Base-by-base conservation (phyloP, 208 protist genomes). In the Trypanosoma mega region DNA sequence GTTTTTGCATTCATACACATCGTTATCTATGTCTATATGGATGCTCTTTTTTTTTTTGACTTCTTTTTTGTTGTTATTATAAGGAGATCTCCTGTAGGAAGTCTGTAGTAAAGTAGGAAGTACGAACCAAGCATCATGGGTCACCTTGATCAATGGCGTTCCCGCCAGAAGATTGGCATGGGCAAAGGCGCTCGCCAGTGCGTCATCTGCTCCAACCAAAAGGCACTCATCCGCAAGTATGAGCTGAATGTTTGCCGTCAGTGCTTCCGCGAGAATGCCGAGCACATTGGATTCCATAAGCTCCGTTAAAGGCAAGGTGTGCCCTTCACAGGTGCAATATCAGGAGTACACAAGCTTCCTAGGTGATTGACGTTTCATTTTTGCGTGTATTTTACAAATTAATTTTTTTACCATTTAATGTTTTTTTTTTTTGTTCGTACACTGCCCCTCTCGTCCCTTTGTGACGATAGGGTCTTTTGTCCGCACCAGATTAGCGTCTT, bases 211-310 rank as follows among this genome's bases (percentile, higher is more conserved):
- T 87, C 76, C 50, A 95, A 95, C 77, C 80, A 92, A 76, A 93
- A 95, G 78, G 90, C 90, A 37, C 63, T 97, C 57, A 97, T 97
- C 73, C 85, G 93, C 76, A 97, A 97, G 82, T 97, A 97, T 72
- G 93, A 90, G 64, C 83, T 97, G 50, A 94, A 94, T 78, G 78
- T 96, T 20, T 97, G 93, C 86, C 86, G 93, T 75, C 87, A 96
- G 84, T 97, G 93, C 85, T 97, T 97, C 85, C 86, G 87, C 77
- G 89, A 96, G 70, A 97, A 97, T 66, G 82, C 87, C 14, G 73
- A 93, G 68, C 63, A 92, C 78, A 90, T 96, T 62, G 89, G 89
- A 49, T 97, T 94, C 81, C 74, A 52, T 62, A 97, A 97, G 85
- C 86, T 95, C 26, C 83, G 83, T 52, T 95, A 92, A 91, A 16